Percentiles rank a stretch among this genome's conserved stretches.
These are phyloP conservation scores for Corchorus capsularis DNA, from an alignment of 345 rosid species.

Conservation along the genomic window DNA sequence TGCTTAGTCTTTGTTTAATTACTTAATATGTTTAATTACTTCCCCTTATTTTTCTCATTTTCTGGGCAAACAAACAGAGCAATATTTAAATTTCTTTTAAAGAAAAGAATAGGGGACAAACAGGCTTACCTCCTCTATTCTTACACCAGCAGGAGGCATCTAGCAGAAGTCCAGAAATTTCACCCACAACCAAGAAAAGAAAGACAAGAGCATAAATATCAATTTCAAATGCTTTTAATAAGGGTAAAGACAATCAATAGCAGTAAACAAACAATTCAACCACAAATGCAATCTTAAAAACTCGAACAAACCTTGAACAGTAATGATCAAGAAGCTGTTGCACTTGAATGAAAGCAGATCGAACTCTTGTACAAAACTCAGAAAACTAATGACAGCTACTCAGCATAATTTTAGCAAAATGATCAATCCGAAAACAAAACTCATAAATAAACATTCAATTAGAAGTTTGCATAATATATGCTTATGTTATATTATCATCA, in stretches of 20 bases:
- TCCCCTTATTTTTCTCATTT: conserved; percentile 9
- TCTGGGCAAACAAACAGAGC: conserved; percentile 3
- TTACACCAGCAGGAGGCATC: conserved; percentile 80
- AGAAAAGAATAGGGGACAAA: too few species aligned
- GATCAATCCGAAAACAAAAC: too few species aligned
- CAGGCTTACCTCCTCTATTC: conserved; percentile 70
- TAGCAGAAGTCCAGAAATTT: conserved; percentile 29
- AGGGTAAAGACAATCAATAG: background rate
- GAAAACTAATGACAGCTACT: too few species aligned
- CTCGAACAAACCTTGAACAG: conserved; percentile 61
- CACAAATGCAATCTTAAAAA: background rate
- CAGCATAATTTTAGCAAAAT: too few species aligned
- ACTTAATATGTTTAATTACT: background rate
- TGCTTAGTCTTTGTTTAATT: too few species aligned
- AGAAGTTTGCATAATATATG: too few species aligned
- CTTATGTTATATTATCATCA: too few species aligned
- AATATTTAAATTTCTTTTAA: background rate
- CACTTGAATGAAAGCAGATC: conserved; percentile 65
- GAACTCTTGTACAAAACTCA: conserved; percentile 67
- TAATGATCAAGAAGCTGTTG: conserved; percentile 84
- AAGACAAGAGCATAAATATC: background rate
- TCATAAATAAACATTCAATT: too few species aligned
- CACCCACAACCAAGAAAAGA: background rate
- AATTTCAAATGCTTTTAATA: background rate
- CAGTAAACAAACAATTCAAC: background rate